Evolutionary conservation across 2,329 filamentous ascomycete species (phyloP), one percentile per base, ranked within the genome.

Genomic region (Cercospora berteroae): DNA sequence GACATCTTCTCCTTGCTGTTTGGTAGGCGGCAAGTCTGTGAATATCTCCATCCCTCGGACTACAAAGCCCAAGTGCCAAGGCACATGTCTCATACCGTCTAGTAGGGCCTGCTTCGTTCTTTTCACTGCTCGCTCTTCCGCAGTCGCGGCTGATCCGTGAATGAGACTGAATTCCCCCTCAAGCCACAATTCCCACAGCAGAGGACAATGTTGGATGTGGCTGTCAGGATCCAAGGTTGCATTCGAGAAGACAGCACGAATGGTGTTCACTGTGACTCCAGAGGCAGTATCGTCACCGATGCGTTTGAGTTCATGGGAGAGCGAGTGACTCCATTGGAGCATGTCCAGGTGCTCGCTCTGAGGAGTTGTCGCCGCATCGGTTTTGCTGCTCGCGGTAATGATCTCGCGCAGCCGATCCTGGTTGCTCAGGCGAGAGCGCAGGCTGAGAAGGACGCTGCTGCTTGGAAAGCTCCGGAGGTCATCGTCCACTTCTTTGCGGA

Each of bases 391-490:
- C 80, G 77, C 20, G 84, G 79, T 50, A 10, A 94, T 81, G 8
- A 91, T 79, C 5, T 85, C 83, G n/a, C 91, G 88, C 20, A 96
- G 87, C 18, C 92, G 90, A 72, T 96, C 91, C 69, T 93, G 87
- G 1, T 87, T 83, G 75, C 94, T 89, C 69, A 91, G 89, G 83
- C 89, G 91, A n/a, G 88, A 85, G 70, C 90, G 90, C 0, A 95
- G 80, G 1, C 86, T 83, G 1, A 96, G 83, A 69, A 97, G 89
- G 5, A 92, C 83, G 1, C 88, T 91, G 79, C 97, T 97, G 59
- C 83, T 82, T 0, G 93, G 92, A 76, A 93, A 96, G 6, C 81
- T 76, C 0, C 74, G 73, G 23, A 95, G 81, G 69, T 89, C 90
- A 2, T 82, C 79, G 4, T 82, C 79, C 0, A 97, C 80, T 12